Evolutionary conservation across 495 filamentous ascomycete genomes (phyloP).

Genomic region (Aspergillus saccharolyticus): DNA sequence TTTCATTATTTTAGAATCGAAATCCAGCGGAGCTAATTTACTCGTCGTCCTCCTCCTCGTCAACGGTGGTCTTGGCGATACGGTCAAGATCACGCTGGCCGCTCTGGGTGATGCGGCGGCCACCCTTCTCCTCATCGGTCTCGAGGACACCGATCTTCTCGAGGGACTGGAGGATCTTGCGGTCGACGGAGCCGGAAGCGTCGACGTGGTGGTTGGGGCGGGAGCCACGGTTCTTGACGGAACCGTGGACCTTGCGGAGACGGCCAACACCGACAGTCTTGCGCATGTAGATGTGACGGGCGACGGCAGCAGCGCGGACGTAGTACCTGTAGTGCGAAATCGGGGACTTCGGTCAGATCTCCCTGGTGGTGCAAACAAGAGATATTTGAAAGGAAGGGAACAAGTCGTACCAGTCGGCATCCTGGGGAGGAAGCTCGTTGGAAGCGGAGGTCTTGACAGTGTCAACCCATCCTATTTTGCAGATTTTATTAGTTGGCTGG

Average conservation of each 20-base stretch:
- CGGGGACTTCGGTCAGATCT: constrained; percentile 7
- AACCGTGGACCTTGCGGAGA: constrained; percentile 88
- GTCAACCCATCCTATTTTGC: constrained; percentile 81
- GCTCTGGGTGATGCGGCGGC: constrained; percentile 90
- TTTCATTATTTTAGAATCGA: constrained; percentile 29
- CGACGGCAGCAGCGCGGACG: constrained; percentile 90
- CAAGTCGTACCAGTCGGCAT: constrained; percentile 73
- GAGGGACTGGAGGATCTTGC: constrained; percentile 90
- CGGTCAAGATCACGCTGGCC: constrained; percentile 99
- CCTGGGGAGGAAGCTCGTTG: constrained; percentile 96
- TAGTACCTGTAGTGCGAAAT: constrained; percentile 62
- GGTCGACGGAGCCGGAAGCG: constrained; percentile 89
- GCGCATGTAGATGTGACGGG: constrained; percentile 97
- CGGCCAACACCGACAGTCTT: constrained; percentile 98
- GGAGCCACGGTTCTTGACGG: constrained; percentile 91
- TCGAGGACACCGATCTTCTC: constrained; percentile 99
- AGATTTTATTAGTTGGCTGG: neutral
- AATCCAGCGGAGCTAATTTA: constrained; percentile 31
- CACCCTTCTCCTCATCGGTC: constrained; percentile 94
- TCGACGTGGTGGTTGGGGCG: constrained; percentile 93
- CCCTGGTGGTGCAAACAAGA: neutral
- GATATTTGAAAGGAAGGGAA: neutral
- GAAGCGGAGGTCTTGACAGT: constrained; percentile 95
- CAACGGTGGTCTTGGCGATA: constrained; percentile 54
- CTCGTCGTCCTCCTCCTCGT: constrained; percentile 49